phyloP scores from a whole-genome alignment of 208 protist genomes.

The Leishmania martiniquensis region DNA sequence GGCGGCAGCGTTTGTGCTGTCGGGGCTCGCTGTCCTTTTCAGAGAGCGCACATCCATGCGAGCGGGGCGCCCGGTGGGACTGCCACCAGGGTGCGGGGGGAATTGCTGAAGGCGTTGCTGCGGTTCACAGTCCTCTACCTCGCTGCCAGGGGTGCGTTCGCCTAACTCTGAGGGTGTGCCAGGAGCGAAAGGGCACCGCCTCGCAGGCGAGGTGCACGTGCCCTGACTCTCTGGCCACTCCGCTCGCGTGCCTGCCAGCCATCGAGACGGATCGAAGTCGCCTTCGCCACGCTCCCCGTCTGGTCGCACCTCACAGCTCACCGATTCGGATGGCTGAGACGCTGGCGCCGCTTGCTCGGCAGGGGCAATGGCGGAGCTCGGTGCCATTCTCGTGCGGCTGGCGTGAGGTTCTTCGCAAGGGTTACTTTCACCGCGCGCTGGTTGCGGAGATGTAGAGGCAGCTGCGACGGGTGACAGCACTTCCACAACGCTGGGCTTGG shows the following conservation, averaged over 20 bases:
- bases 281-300: background rate
- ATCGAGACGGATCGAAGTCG: background rate
- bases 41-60: background rate
- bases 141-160: background rate
- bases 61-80: background rate
- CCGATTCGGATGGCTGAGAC: background rate
- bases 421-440: background rate
- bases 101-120: background rate
- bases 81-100: background rate
- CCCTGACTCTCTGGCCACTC: background rate
- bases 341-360: background rate
- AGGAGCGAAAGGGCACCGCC: background rate
- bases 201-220: background rate
- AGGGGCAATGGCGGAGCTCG: no score
- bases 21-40: background rate
- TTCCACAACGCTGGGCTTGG: conserved; percentile 35
- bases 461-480: conserved; percentile 20
- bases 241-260: background rate
- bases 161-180: background rate
- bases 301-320: background rate
- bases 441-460: background rate
- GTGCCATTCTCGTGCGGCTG: background rate
- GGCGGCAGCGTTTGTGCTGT: background rate
- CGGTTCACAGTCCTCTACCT: background rate
- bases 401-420: background rate